Conservation (phyloP, 306 rosid species). For the Hippophae gyantsensis region DNA sequence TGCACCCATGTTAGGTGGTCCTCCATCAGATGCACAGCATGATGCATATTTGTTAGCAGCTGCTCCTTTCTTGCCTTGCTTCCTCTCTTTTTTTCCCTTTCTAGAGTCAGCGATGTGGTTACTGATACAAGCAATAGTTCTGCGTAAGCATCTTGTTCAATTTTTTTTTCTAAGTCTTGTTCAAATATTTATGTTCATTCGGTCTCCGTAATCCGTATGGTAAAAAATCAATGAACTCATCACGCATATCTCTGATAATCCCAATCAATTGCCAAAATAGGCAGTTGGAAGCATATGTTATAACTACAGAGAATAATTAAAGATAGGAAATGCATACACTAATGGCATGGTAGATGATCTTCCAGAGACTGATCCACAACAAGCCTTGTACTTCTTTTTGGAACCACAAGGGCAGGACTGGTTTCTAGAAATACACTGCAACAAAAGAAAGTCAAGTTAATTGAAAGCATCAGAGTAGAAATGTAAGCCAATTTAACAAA, state of each 20-base stretch:
- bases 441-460: background rate
- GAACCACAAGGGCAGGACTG: slow-evolving; percentile 73
- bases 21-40: slow-evolving; percentile 28
- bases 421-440: slow-evolving; percentile 57
- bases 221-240: no score
- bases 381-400: slow-evolving; percentile 67
- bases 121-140: slow-evolving; percentile 32
- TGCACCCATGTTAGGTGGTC: slow-evolving; percentile 69
- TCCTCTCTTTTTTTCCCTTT: slow-evolving; percentile 44
- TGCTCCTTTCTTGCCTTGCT: slow-evolving; percentile 43
- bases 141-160: background rate
- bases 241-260: no score
- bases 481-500: no score
- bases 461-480: background rate
- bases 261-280: background rate
- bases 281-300: background rate
- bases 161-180: no score
- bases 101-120: slow-evolving; percentile 41
- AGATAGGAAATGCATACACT: slow-evolving; percentile 37
- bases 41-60: slow-evolving; percentile 20
- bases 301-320: slow-evolving; percentile 2
- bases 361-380: slow-evolving; percentile 54
- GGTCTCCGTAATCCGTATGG: no score
- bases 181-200: no score
- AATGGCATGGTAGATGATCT: slow-evolving; percentile 38